Evolutionary conservation across 2,329 filamentous ascomycete genomes (phyloP), one percentile per base, ranked within the genome.

Genomic region (Microsporum ferrugineum): DNA sequence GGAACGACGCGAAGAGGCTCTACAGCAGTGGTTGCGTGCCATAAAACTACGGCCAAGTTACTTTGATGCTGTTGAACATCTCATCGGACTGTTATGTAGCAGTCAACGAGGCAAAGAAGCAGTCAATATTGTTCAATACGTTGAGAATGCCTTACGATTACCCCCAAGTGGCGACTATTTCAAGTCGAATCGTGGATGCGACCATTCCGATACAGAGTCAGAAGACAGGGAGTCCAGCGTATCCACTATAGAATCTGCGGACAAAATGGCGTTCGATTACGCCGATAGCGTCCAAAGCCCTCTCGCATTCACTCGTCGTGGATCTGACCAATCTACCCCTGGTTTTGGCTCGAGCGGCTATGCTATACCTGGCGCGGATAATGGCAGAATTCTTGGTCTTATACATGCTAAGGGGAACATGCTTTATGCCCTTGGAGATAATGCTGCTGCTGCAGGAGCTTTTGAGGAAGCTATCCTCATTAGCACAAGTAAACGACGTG

Each of bases 401-500:
- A 85, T 97, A 45, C 94, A 99, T 74, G 91, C 92, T 23, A 99
- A 97, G 73, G 94, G 92, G n/a, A 97, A 97, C 65, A 95, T 97
- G 87, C 80, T 97, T 1, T 99, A 99, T 74, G 85, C 89, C 31
- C 77, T 95, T 34, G 92, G 92, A 53, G 87, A 96, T 66, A 88
- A 94, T 65, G 79, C 81, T 43, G 84, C 81, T 45, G 94, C 94
- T 47, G 91, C 92, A 0, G 84, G 85, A 67, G 90, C 94, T 2
- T 99, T 99, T 67, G 94, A 99, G 72, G 91, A 96, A 72, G 92
- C 91, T 0, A 90, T 99, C 2, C 76, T 96, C 59, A 92, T 99
- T 64, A 91, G 90, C 62, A 83, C 88, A 33, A 91, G 91, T 1
- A 82, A 85, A 63, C 79, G 81, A 55, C 80, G 82, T 63, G 86